Conservation (phyloP, 2,329 filamentous ascomycete genomes). For the Clonostachys rosea region DNA sequence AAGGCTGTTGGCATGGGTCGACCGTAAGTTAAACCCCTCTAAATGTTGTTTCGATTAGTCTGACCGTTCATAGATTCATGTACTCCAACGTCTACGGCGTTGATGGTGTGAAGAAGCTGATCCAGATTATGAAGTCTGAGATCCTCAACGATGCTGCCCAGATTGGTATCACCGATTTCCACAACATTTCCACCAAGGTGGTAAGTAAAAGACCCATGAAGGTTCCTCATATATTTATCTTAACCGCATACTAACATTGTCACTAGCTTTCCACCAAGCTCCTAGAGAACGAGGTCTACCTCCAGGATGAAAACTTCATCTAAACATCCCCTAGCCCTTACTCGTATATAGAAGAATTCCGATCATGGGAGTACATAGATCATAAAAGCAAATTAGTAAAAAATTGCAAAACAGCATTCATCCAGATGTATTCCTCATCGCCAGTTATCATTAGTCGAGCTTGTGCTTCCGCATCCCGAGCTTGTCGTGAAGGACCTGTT, state of each 20-base stretch:
- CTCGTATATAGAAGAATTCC: no score
- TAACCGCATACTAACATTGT: no score
- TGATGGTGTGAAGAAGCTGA: conserved; percentile 38
- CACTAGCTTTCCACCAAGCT: no score
- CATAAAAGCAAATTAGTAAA: no score
- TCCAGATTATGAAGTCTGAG: conserved; percentile 43
- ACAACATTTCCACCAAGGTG: conserved; percentile 18
- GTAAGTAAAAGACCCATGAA: neutral
- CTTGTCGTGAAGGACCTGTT: conserved; percentile 29
- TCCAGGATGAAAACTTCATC: no score
- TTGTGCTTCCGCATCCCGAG: conserved; percentile 4
- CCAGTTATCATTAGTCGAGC: neutral
- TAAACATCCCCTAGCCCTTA: no score
- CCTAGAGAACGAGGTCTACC: no score
- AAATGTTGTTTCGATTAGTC: no score
- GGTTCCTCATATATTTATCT: no score
- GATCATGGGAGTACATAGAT: no score
- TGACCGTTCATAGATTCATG: conserved; percentile 25
- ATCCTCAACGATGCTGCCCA: conserved; percentile 36
- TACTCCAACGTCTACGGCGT: conserved; percentile 46
- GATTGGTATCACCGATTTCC: conserved; percentile 29
- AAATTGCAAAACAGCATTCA: no score
- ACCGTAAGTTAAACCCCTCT: conserved; percentile 14
- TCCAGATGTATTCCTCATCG: neutral
- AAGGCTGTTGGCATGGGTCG: conserved; percentile 40